Evolutionary conservation across 202 grass and related monocot genomes (phyloP).

Genomic region (Brachypodium distachyon): DNA sequence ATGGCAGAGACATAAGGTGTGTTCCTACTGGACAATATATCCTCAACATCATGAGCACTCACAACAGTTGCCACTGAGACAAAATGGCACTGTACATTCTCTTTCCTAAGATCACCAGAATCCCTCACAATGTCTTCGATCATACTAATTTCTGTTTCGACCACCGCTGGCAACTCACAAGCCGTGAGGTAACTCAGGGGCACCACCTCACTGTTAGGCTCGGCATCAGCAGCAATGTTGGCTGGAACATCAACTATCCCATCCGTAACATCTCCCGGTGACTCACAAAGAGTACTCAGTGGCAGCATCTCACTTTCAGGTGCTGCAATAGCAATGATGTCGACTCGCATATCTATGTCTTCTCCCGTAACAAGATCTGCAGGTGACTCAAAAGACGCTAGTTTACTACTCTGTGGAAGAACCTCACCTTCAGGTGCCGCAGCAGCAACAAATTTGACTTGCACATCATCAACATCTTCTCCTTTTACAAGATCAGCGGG

Average conservation of each 20-base stretch:
- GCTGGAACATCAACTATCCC: background rate
- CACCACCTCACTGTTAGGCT: background rate
- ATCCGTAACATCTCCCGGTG: background rate
- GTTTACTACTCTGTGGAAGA: too few species aligned
- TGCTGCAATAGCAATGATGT: background rate
- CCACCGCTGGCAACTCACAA: background rate
- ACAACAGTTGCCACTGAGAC: background rate
- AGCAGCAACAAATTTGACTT: background rate
- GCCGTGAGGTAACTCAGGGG: background rate
- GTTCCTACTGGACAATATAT: background rate
- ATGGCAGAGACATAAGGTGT: background rate
- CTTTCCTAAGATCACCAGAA: background rate
- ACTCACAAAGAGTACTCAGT: background rate
- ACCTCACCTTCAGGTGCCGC: background rate
- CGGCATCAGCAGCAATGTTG: background rate
- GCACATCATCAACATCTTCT: background rate
- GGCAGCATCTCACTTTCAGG: background rate
- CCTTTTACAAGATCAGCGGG: background rate
- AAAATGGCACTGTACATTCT: background rate
- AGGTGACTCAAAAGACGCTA: background rate
- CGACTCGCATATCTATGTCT: background rate
- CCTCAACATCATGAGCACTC: background rate
- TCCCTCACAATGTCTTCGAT: background rate
- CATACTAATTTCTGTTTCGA: background rate
- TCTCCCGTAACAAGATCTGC: background rate